Evolutionary conservation across 139 green algal genomes (phyloP).

Genomic region (Axilococcus clingmanii): DNA sequence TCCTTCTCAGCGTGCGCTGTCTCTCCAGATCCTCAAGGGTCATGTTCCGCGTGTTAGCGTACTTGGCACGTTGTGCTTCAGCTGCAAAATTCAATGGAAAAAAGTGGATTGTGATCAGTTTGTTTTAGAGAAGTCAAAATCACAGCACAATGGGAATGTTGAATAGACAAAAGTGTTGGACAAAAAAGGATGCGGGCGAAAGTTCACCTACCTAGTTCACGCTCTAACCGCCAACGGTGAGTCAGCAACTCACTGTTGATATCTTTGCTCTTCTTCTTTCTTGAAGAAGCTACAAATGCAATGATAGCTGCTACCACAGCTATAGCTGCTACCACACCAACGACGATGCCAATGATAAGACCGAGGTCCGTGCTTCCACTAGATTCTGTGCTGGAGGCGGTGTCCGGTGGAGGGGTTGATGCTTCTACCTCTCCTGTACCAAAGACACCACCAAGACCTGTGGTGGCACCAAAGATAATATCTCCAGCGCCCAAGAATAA

Average conservation of each 20-base stretch:
- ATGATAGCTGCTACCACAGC: not conserved
- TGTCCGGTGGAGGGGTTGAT: no score
- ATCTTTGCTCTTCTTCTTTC: not conserved
- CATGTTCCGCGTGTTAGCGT: not conserved
- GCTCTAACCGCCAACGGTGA: conserved; percentile 5
- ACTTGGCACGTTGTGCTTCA: not conserved
- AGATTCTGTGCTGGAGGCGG: no score
- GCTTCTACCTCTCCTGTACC: no score
- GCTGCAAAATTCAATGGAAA: not conserved
- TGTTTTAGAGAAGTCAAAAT: conserved; percentile 1
- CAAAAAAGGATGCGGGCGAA: not conserved
- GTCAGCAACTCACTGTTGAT: not conserved
- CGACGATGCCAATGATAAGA: no score
- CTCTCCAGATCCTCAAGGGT: conserved; percentile 1
- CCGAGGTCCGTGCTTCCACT: no score
- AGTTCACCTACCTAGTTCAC: conserved; percentile 6
- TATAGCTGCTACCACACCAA: conserved; percentile 1
- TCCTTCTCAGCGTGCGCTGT: not conserved
- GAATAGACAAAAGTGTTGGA: conserved; percentile 1
- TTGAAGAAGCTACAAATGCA: not conserved
- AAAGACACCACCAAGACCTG: no score
- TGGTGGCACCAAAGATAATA: no score
- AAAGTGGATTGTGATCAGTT: not conserved
- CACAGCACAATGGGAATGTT: no score
- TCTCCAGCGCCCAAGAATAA: no score